These are phyloP conservation scores for Pseudopyricularia cyperi DNA, from an alignment of 2,329 filamentous ascomycete species.

Conservation along the genomic window DNA sequence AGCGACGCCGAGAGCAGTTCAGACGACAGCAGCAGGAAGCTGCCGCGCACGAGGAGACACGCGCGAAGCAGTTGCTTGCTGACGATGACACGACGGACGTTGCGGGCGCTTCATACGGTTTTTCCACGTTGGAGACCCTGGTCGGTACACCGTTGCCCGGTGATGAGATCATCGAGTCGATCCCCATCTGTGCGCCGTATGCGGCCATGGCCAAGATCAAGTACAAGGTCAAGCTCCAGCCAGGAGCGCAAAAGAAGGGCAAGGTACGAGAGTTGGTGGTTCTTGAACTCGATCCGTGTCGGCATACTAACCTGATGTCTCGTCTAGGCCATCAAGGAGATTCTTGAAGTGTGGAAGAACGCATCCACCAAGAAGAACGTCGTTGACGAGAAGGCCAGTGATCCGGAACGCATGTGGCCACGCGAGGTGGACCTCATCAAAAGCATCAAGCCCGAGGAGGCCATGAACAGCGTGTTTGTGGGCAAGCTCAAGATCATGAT, in stretches of 20 bases:
- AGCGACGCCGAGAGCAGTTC: conserved; percentile 70
- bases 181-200: conserved; percentile 55
- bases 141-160: conserved; percentile 67
- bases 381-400: conserved; percentile 45
- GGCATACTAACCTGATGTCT: too few relatives aligned
- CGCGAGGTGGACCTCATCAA: conserved; percentile 76
- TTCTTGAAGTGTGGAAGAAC: conserved; percentile 67
- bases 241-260: conserved; percentile 80
- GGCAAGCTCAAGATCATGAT: conserved; percentile 71
- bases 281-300: too few relatives aligned
- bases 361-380: conserved; percentile 46
- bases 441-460: conserved; percentile 67
- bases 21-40: conserved; percentile 62
- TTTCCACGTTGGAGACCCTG: conserved; percentile 48
- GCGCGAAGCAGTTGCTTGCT: conserved; percentile 46
- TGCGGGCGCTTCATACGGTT: conserved; percentile 23
- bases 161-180: conserved; percentile 64
- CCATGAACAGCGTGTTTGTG: conserved; percentile 69
- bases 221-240: conserved; percentile 92
- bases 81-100: conserved; percentile 39
- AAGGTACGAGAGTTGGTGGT: conserved; percentile 39
- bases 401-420: conserved; percentile 70
- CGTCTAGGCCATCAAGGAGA: conserved; percentile 56
- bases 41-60: conserved; percentile 61
- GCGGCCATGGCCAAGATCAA: conserved; percentile 57